Base-by-base conservation (phyloP, 768 basidiomycete species). In the Lactifluus hygrophoroides region DNA sequence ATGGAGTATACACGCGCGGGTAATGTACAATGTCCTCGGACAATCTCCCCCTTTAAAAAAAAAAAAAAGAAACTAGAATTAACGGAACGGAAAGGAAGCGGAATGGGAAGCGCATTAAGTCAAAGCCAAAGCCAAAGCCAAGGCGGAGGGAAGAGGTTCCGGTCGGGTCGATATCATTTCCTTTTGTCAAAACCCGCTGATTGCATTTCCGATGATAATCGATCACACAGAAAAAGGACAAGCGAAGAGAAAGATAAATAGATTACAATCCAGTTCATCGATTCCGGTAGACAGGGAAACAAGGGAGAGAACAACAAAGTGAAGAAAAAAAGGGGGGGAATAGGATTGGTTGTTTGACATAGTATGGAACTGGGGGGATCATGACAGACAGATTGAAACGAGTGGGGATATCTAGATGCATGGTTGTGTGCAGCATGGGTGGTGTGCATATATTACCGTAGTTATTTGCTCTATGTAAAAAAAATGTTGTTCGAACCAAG, bases 391-490 rank as follows among this genome's bases (percentile, higher is more conserved):
- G 52, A 42, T n/a, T 51, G 45, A 17, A 46, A 10, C 55, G 38
- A 49, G 52, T 54, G 46, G 52, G 40, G 52, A 23, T 42, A 47
- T 54, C 58, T 59, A 58, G 25, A 30, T 35, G 21, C 23, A n/a
- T n/a, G n/a, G n/a, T n/a, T n/a, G 57, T 51, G 32, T 57, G 56
- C 50, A 51, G 32, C 40, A 57, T 52, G 37, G 5, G 32, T n/a
- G n/a, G 9, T 38, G 40, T 58, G 48, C 58, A 47, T 42, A 58
- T 52, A 37, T 58, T 5, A 54, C 46, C 40, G 48, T 49, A 34
- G 38, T 17, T 19, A 42, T n/a, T n/a, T 56, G 28, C 44, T 58
- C 57, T 58, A 58, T 54, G 57, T 8, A 25, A 44, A n/a, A n/a
- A n/a, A n/a, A n/a, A n/a, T n/a, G n/a, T n/a, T 28, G 25, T 51